Percentiles rank a stretch among this genome's conserved stretches.
These are phyloP conservation scores for Sarcodon aspratus DNA, from an alignment of 768 basidiomycete species.

Conservation along the genomic window DNA sequence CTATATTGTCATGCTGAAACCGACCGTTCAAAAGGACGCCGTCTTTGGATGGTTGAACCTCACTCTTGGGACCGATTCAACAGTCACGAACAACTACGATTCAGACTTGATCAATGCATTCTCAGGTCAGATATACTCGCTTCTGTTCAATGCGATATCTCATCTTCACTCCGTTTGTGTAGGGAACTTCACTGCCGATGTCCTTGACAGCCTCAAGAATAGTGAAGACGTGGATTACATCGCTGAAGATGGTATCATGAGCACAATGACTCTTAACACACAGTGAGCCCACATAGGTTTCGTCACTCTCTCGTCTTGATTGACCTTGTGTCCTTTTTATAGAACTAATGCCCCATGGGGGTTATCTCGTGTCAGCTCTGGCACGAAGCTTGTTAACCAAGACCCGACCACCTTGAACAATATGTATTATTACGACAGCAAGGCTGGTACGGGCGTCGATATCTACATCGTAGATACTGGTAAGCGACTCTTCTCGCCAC, in stretches of 20 bases:
- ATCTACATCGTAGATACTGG: conserved; percentile 29
- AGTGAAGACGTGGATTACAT: conserved; percentile 12
- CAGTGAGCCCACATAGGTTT: not conserved
- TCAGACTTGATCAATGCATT: conserved; percentile 11
- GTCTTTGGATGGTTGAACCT: conserved; percentile 7
- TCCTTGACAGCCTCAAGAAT: conserved; percentile 9
- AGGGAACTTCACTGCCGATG: conserved; percentile 8
- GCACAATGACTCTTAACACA: conserved; percentile 5
- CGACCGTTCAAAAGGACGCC: conserved; percentile 7
- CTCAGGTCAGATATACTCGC: conserved; percentile 6
- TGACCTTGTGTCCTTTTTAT: not conserved
- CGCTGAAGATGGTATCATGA: conserved; percentile 10
- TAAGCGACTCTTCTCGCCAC: not conserved
- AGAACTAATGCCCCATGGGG: conserved; percentile 14
- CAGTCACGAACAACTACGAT: conserved; percentile 6
- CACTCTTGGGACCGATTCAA: conserved; percentile 2
- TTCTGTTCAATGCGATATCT: not conserved
- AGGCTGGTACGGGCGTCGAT: conserved; percentile 24
- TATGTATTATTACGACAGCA: conserved; percentile 16
- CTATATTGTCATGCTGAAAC: conserved; percentile 14
- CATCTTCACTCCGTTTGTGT: not conserved
- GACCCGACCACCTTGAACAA: conserved; percentile 5
- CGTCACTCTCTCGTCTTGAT: not conserved
- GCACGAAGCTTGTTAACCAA: conserved; percentile 5
- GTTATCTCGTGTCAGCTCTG: conserved; percentile 9